Conservation (phyloP, 2,329 filamentous ascomycete genomes). For the Cladorrhinum sp. region DNA sequence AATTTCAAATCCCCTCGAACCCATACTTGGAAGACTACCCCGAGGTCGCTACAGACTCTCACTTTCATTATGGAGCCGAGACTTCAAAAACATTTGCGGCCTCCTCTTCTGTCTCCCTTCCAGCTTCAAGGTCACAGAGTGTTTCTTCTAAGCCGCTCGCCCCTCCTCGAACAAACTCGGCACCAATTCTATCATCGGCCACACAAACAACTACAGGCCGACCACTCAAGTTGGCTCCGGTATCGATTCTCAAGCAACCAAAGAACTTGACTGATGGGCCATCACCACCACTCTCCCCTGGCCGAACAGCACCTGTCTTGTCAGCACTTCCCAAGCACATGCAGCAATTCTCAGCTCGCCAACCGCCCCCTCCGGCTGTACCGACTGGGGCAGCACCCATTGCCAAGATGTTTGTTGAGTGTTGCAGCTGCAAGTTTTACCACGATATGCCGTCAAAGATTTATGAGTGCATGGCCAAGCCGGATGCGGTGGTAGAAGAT, state of each 20-base stretch:
- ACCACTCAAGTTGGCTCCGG: constrained; percentile 14
- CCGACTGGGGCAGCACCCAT: constrained; percentile 35
- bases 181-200: constrained; percentile 1
- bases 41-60: not conserved
- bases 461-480: constrained; percentile 62
- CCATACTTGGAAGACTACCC: constrained; percentile 14
- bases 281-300: not conserved
- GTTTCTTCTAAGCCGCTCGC: not conserved
- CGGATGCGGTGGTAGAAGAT: constrained; percentile 52
- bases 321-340: constrained; percentile 30
- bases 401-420: constrained; percentile 64
- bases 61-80: not conserved
- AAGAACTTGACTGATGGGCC: constrained; percentile 13
- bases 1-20: constrained; percentile 13
- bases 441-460: constrained; percentile 64
- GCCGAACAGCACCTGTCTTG: constrained; percentile 16
- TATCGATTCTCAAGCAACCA: constrained; percentile 29
- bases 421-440: constrained; percentile 61
- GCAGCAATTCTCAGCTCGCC: constrained; percentile 22
- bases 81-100: constrained; percentile 9
- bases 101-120: constrained; percentile 15
- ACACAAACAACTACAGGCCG: constrained; percentile 4
- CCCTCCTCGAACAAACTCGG: constrained; percentile 15
- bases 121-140: constrained; percentile 6
- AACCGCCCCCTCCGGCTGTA: constrained; percentile 16